Conservation (phyloP, 148 eudicot genomes). For the Nepenthes mirabilis region DNA sequence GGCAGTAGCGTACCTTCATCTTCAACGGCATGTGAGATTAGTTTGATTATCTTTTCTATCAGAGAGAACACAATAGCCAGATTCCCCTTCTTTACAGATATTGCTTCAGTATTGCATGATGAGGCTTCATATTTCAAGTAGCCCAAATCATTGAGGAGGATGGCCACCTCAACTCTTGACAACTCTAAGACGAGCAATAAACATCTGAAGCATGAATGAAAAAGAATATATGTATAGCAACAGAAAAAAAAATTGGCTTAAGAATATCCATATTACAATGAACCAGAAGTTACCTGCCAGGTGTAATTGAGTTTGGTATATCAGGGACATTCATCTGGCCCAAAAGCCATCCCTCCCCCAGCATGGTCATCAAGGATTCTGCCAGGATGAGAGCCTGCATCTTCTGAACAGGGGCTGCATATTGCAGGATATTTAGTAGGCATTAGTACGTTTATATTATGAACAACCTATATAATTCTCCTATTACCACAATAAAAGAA, state of each 20-base stretch:
- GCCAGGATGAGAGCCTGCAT: slow-evolving; percentile 73
- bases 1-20: slow-evolving; percentile 40
- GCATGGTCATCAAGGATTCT: slow-evolving; percentile 45
- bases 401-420: slow-evolving; percentile 71
- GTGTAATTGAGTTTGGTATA: slow-evolving; percentile 30
- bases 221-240: slow-evolving; percentile 8
- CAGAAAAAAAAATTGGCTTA: neutral
- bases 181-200: slow-evolving; percentile 79
- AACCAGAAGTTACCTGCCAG: slow-evolving; percentile 36
- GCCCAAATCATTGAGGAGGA: slow-evolving; percentile 76
- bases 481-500: too few relatives aligned
- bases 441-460: too few relatives aligned
- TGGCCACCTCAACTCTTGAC: slow-evolving; percentile 83
- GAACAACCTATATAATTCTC: too few relatives aligned
- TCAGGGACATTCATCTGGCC: slow-evolving; percentile 35
- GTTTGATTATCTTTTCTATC: slow-evolving; percentile 72
- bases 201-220: slow-evolving; percentile 40
- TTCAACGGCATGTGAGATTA: slow-evolving; percentile 48
- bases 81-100: slow-evolving; percentile 37
- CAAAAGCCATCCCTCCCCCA: slow-evolving; percentile 77
- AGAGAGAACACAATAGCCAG: slow-evolving; percentile 66
- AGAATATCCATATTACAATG: neutral
- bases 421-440: neutral
- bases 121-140: slow-evolving; percentile 68
- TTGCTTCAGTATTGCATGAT: slow-evolving; percentile 33